Conservation (phyloP, 2,329 filamentous ascomycete genomes). For the Aureobasidium sp. region DNA sequence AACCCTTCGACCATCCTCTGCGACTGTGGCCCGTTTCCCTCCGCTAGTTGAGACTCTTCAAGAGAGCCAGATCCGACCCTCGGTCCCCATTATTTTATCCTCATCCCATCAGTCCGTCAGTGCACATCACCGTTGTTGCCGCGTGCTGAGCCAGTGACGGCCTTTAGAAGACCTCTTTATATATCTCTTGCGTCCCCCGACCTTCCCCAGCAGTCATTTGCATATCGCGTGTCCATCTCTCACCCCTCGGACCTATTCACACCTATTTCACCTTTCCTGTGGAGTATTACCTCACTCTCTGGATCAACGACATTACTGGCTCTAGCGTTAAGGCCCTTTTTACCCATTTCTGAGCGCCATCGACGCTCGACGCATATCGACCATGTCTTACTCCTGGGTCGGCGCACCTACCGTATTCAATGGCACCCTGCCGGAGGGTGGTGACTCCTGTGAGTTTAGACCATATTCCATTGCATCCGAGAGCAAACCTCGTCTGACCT, state of each 20-base stretch:
- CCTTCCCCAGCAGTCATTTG: conserved; percentile 5
- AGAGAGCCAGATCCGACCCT: conserved; percentile 9
- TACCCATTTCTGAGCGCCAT: conserved; percentile 6
- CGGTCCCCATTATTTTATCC: conserved; percentile 6
- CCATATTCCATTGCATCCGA: neutral
- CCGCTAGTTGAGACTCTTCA: conserved; percentile 12
- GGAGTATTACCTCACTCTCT: neutral
- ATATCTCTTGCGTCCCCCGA: conserved; percentile 9
- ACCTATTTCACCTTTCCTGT: neutral
- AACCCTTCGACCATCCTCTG: conserved; percentile 8
- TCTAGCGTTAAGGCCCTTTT: neutral
- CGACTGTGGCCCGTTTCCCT: conserved; percentile 13
- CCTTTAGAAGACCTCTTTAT: conserved; percentile 9
- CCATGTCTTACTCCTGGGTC: conserved; percentile 42
- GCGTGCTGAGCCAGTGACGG: conserved; percentile 12
- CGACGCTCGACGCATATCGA: conserved; percentile 21
- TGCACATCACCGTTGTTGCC: conserved; percentile 11
- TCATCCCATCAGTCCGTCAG: conserved; percentile 11
- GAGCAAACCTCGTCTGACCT: conserved; percentile 6
- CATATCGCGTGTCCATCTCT: conserved; percentile 3
- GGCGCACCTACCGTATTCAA: conserved; percentile 39
- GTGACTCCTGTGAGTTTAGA: conserved; percentile 63
- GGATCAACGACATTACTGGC: neutral
- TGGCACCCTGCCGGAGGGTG: conserved; percentile 55
- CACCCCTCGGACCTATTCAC: neutral